Base-by-base conservation (phyloP, 208 protist species). In the Kentomonas sorsogonicus region DNA sequence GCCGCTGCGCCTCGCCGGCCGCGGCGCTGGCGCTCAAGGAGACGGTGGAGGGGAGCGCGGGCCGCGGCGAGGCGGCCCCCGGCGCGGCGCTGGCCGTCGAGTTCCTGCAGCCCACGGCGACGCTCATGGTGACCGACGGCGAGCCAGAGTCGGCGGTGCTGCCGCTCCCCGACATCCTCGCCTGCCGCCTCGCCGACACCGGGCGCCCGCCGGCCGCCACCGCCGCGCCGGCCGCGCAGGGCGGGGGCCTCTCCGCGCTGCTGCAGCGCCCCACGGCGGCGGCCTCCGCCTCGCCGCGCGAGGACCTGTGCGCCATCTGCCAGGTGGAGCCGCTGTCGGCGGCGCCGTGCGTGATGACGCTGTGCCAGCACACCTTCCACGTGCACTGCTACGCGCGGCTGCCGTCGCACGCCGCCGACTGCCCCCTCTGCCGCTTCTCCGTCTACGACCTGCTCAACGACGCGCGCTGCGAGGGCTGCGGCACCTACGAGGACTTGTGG, bases 401-500 rank as follows among this genome's bases (percentile, higher is more conserved):
- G 22, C 63, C 74, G 11, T 62, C 74, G 1, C 56, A 58, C 40
- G 66, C 74, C 10, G 58, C 72, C 30, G 73, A 75, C 41, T 93
- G 86, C 67, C 86, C 86, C 13, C 72, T 91, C 7, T 93, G 86
- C 53, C 86, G 86, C 43, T 90, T 93, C 63, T 79, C 75, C 1
- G 66, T 93, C 40, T 75, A 70, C 40, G 77, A 82, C 22, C 61
- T 93, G n/a, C 61, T 79, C n/a, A 79, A 69, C 56, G 68, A 87
- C 62, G 75, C 74, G 3, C 64, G 70, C 20, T 95, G 89, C 57
- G 57, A 66, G 29, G 56, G 47, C n/a, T 95, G 89, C 58, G 70
- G 77, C 20, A 86, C 83, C 6, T 83, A 70, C 50, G 61, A 79
- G 39, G 83, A 94, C 48, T 47, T 94, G 51, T 94, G 88, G 88